phyloP scores from a whole-genome alignment of 805 yeast species.

The Alloascoidea africana region DNA sequence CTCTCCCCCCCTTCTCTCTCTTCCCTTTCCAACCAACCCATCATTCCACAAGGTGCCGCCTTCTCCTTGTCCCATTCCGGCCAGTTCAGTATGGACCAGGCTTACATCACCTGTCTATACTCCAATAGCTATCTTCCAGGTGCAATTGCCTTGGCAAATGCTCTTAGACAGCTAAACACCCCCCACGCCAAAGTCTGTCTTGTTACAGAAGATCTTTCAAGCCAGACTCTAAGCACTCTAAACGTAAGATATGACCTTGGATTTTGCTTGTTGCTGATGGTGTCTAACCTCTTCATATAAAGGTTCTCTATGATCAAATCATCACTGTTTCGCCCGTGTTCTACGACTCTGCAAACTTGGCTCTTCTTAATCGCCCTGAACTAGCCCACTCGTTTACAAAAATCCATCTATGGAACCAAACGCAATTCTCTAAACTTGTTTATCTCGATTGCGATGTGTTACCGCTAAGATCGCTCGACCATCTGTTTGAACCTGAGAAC shows the following conservation, averaged over 20 bases:
- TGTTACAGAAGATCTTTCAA: background rate
- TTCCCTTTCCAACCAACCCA: background rate
- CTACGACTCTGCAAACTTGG: background rate
- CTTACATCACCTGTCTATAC: constrained; percentile 21
- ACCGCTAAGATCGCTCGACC: constrained; percentile 11
- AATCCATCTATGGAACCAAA: constrained; percentile 27
- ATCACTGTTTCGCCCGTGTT: constrained; percentile 1
- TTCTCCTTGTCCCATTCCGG: no score
- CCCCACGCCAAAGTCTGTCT: background rate
- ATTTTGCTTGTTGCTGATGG: no score
- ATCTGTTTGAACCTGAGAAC: constrained; percentile 3
- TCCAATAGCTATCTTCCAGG: constrained; percentile 23
- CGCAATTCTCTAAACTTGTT: constrained; percentile 14
- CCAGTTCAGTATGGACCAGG: no score
- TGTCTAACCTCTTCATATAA: no score
- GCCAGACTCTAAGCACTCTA: background rate
- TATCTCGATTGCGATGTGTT: constrained; percentile 25
- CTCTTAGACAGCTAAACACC: background rate
- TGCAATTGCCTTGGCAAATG: constrained; percentile 23
- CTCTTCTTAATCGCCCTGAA: constrained; percentile 21
- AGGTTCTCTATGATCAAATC: constrained; percentile 3
- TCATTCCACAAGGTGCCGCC: no score
- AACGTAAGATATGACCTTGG: no score
- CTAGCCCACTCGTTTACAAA: constrained; percentile 27
- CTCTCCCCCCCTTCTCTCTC: background rate